Base-by-base conservation (phyloP, 169 alveolate genomes). In the Miamiensis avidus region DNA sequence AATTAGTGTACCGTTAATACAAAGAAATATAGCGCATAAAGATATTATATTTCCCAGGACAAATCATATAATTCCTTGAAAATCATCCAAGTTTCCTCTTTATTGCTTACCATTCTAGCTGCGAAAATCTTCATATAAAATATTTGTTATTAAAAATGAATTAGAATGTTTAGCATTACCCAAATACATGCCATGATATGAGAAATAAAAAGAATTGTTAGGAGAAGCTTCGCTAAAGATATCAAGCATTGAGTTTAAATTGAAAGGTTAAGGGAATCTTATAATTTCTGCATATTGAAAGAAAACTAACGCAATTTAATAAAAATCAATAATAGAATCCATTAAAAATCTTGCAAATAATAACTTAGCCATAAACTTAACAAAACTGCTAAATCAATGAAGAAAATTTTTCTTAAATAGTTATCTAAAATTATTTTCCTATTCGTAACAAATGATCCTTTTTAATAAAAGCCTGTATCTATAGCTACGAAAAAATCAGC, bases 131-230 rank as follows among this genome's bases (percentile, higher is more conserved):
- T n/a, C n/a, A n/a, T n/a, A n/a, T n/a, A 73, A 11, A 0, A 31
- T n/a, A n/a, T 29, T 29, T 49, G 30, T 79, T 79, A 34, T 0
- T 33, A 30, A 25, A 25, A 25, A n/a, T 1, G 26, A 31, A 34
- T 79, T 74, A 34, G 30, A 29, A 11, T 49, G 20, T 49, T 34
- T 1, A 28, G 20, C 64, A 28, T 16, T 34, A 79, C 73, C 84
- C 84, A 79, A 29, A 79, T 34, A 28, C 84, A 79, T 11, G 84
- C 69, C 26, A 79, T 49, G 27, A 79, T 79, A 31, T 79, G 84
- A 26, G 77, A 34, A 49, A 79, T 34, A 29, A 79, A 65, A 28
- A 79, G 75, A n/a, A 65, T 31, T 0, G 49, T 29, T 0, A 74
- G 64, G 29, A 79, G 77, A 0, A 79, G 30, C 30, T 79, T 79